Conservation (phyloP, 345 rosid species). For the Firmiana major region DNA sequence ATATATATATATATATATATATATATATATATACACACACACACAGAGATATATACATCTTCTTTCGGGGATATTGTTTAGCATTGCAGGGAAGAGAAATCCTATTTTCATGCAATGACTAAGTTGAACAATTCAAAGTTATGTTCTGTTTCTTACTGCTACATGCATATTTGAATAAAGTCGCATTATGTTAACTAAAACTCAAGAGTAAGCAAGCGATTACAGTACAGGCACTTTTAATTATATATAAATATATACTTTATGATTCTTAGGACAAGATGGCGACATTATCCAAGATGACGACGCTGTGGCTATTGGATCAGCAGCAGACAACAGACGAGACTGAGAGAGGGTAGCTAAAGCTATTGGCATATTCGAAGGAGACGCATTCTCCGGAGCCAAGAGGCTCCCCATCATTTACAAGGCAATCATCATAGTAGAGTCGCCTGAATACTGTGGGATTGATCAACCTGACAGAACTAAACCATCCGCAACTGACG, state of each 20-base stretch:
- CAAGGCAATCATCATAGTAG: conserved; percentile 59
- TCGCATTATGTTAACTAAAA: neutral
- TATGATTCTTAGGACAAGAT: no score
- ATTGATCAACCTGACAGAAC: conserved; percentile 53
- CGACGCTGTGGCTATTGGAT: neutral
- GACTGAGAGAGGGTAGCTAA: conserved; percentile 58
- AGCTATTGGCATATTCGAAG: conserved; percentile 62
- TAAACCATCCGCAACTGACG: conserved; percentile 68
- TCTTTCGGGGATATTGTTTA: neutral
- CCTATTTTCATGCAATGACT: neutral
- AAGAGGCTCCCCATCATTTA: conserved; percentile 58
- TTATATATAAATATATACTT: neutral
- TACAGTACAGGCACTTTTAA: neutral
- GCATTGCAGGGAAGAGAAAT: neutral
- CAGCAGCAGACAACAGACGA: conserved; percentile 49
- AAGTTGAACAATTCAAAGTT: neutral
- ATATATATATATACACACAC: no score
- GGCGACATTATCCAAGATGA: no score
- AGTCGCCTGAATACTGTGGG: conserved; percentile 57
- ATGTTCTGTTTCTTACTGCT: neutral
- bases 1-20: no score
- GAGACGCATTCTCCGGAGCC: conserved; percentile 57
- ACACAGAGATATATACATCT: no score
- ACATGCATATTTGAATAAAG: neutral
- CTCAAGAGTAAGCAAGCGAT: neutral